Base-by-base conservation (phyloP, 1,139 yeast genomes). In the Candida pseudoviswanathii region DNA sequence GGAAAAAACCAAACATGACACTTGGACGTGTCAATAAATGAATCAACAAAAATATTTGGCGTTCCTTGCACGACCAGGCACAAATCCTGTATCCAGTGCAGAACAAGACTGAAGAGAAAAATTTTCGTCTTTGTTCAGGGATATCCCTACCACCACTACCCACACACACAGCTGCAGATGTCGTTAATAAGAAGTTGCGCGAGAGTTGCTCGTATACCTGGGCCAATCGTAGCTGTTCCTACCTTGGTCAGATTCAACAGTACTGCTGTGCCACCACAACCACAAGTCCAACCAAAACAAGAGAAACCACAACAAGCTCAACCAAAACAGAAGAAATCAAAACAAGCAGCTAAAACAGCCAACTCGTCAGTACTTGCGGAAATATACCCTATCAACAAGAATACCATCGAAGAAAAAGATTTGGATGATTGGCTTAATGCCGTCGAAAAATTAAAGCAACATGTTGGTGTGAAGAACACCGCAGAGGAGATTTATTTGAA, bases 351-450 rank as follows among this genome's bases (percentile, higher is more conserved):
- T 16, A 16, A 16, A 16, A 16, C 16, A 16, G 16, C 16, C 16
- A 48, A 37, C 8, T 44, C 50, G 41, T 41, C 51, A 34, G 41
- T 48, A 31, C 39, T 50, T 26, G 31, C 53, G 9, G 34, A 74
- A 58, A 63, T 76, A 11, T 75, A 58, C 53, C 81, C 80, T 8
- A 56, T 72, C 43, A 63, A 73, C 51, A 72, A 73, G 57, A 70
- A 69, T 11, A 52, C 61, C 48, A 70, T 76, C 47, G 63, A 68
- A 5, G 89, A 86, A 58, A 69, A 73, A 41, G 85, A 84, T 56
- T 83, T 87, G 37, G 88, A 86, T 54, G 77, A 78, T 51, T 85
- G 94, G 87, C 66, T 87, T 49, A 66, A 70, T 7, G 85, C 90
- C 7, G 78, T 89, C 48, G 68, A 77, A 47, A 78, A 81, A 48